Evolutionary conservation across 129 eudicot genomes (phyloP).

Genomic region (Deinandra increscens): DNA sequence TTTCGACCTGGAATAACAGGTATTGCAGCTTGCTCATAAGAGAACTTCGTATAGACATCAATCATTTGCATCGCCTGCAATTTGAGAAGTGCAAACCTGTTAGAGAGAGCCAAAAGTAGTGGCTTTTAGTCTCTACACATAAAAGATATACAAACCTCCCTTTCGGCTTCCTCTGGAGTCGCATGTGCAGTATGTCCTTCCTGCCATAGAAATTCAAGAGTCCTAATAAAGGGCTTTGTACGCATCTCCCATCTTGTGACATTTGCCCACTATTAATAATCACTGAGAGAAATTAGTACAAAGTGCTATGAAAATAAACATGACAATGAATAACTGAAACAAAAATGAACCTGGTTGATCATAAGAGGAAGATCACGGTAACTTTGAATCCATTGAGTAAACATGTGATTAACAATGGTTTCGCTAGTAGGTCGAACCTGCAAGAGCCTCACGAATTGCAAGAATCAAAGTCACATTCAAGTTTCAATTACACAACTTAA

Average conservation of each 20-base stretch:
- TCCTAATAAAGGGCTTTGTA: conserved; percentile 92
- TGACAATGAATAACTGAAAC: not conserved
- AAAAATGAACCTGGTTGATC: conserved; percentile 79
- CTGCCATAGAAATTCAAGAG: conserved; percentile 98
- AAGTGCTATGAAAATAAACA: conserved; percentile 1
- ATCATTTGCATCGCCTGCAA: conserved; percentile 96
- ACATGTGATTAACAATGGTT: conserved; percentile 99
- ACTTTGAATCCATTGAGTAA: conserved; percentile 98
- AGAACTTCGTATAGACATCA: conserved; percentile 78
- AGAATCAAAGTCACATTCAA: conserved; percentile 78
- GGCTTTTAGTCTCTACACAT: not conserved
- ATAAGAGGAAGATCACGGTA: conserved; percentile 98
- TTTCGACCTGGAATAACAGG: conserved; percentile 97
- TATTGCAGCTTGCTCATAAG: conserved; percentile 94
- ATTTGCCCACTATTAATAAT: conserved; percentile 78
- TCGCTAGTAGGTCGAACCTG: conserved; percentile 99
- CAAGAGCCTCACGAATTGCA: conserved; percentile 90
- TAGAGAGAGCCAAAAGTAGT: conserved; percentile 15
- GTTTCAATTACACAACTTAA: conserved; percentile 19
- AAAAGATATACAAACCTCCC: conserved; percentile 53
- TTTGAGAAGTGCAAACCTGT: conserved; percentile 32
- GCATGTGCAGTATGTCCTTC: conserved; percentile 99
- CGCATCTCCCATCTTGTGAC: conserved; percentile 99
- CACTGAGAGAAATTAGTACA: not conserved
- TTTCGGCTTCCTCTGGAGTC: conserved; percentile 86